phyloP scores from a whole-genome alignment of 75 land plant species.

The Ceratopteris richardii region DNA sequence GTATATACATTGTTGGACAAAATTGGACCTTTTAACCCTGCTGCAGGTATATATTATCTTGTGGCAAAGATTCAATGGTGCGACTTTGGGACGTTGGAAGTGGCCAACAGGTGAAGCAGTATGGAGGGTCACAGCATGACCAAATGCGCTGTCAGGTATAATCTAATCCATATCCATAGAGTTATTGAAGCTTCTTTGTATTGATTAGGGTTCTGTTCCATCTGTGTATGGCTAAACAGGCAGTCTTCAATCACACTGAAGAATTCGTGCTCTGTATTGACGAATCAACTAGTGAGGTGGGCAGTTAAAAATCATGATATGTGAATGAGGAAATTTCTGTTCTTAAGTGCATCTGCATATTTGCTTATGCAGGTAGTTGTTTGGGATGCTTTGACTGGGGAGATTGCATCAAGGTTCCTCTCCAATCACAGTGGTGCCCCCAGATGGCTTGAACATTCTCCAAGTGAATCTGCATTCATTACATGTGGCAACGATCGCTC shows the following conservation, averaged over 20 bases:
- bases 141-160: too few relatives aligned
- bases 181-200: too few relatives aligned
- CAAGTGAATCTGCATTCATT: constrained; percentile 63
- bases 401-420: constrained; percentile 51
- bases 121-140: constrained; percentile 59
- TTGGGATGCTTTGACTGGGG: constrained; percentile 82
- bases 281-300: constrained; percentile 37
- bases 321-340: neutral
- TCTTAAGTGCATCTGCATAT: too few relatives aligned
- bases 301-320: too few relatives aligned
- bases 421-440: constrained; percentile 78
- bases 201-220: too few relatives aligned
- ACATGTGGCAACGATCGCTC: constrained; percentile 79
- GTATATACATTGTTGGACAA: too few relatives aligned
- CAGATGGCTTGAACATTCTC: constrained; percentile 82
- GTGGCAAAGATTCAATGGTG: constrained; percentile 78
- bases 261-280: constrained; percentile 74
- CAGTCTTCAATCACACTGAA: constrained; percentile 74
- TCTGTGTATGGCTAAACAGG: constrained; percentile 97
- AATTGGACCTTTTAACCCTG: too few relatives aligned
- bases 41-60: constrained; percentile 85
- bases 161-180: too few relatives aligned
- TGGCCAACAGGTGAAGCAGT: constrained; percentile 71
- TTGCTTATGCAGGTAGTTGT: constrained; percentile 68
- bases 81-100: constrained; percentile 83